phyloP scores from a whole-genome alignment of 2,329 filamentous ascomycete genomes.

The Aspergillus novofumigatus region DNA sequence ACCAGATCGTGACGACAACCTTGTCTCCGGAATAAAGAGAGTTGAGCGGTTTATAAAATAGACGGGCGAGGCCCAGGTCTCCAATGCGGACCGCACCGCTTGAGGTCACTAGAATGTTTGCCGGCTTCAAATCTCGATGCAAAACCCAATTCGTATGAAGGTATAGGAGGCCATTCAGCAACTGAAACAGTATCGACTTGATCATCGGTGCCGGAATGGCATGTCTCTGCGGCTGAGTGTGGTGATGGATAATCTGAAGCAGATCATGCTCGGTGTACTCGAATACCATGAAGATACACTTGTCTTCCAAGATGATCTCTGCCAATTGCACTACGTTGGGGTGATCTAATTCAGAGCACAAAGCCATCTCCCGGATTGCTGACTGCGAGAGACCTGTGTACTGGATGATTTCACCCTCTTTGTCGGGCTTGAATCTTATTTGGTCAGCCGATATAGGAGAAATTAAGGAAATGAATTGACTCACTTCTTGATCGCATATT shows the following conservation, averaged over 20 bases:
- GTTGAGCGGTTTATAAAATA: conserved; percentile 91
- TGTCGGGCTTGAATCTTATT: conserved; percentile 82
- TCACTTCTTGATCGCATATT: conserved; percentile 98
- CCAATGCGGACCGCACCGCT: conserved; percentile 88
- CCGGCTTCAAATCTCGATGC: conserved; percentile 93
- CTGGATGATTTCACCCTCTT: conserved; percentile 89
- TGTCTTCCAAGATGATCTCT: conserved; percentile 96
- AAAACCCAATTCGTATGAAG: conserved; percentile 96
- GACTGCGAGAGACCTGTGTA: conserved; percentile 98
- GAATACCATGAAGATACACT: conserved; percentile 99
- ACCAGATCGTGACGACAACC: conserved; percentile 99
- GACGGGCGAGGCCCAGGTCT: conserved; percentile 82
- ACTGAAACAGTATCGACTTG: conserved; percentile 91
- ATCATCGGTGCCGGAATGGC: conserved; percentile 85
- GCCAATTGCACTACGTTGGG: conserved; percentile 84
- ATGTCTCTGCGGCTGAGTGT: conserved; percentile 82
- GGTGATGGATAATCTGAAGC: conserved; percentile 96
- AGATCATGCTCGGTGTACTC: conserved; percentile 98
- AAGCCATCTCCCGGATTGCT: conserved; percentile 92
- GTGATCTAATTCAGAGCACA: conserved; percentile 88
- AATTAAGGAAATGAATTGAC: conserved; percentile 9
- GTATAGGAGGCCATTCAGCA: conserved; percentile 91
- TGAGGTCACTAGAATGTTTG: conserved; percentile 98
- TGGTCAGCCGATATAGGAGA: conserved; percentile 11
- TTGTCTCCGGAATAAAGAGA: conserved; percentile 92